Percentiles rank a stretch among this genome's conserved stretches.
phyloP scores from a whole-genome alignment of 495 filamentous ascomycete species.

The Delitschia confertaspora region DNA sequence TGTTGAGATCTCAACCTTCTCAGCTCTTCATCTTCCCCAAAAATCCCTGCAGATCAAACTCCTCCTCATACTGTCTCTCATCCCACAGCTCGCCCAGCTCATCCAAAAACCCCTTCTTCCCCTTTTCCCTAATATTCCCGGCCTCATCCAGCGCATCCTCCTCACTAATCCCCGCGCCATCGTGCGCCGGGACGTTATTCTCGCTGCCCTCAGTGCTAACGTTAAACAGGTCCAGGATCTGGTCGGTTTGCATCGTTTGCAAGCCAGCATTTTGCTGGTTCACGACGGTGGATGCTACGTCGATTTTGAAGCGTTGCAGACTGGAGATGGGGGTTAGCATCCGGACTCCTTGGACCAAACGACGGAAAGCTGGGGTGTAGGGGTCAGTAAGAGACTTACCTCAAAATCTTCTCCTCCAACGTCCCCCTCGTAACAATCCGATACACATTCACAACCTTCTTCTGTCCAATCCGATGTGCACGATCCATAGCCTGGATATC shows the following conservation, averaged over 20 bases:
- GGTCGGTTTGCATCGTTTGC: conserved; percentile 93
- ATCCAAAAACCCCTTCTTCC: conserved; percentile 91
- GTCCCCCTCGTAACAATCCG: conserved; percentile 91
- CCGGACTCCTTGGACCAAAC: conserved; percentile 1
- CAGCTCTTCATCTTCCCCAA: conserved; percentile 72
- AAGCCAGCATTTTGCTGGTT: conserved; percentile 98
- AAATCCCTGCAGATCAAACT: conserved; percentile 90
- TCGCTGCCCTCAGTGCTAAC: conserved; percentile 61
- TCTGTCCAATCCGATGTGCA: conserved; percentile 95
- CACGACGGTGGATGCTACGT: conserved; percentile 94
- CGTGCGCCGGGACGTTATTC: conserved; percentile 45
- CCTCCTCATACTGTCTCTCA: conserved; percentile 90
- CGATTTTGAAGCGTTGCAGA: conserved; percentile 98
- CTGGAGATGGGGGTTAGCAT: conserved; percentile 35
- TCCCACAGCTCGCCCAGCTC: conserved; percentile 96
- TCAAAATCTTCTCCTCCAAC: conserved; percentile 96
- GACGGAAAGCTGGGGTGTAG: neutral
- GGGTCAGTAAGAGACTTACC: conserved; percentile 42
- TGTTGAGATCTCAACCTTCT: no score
- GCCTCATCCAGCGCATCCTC: conserved; percentile 92
- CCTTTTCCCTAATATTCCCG: conserved; percentile 86
- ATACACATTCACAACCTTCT: conserved; percentile 99
- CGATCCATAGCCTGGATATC: conserved; percentile 99
- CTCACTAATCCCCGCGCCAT: conserved; percentile 48
- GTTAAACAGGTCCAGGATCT: conserved; percentile 94